Evolutionary conservation across 306 rosid genomes (phyloP), one percentile per base, ranked within the genome.

Genomic region (Styphnolobium japonicum): DNA sequence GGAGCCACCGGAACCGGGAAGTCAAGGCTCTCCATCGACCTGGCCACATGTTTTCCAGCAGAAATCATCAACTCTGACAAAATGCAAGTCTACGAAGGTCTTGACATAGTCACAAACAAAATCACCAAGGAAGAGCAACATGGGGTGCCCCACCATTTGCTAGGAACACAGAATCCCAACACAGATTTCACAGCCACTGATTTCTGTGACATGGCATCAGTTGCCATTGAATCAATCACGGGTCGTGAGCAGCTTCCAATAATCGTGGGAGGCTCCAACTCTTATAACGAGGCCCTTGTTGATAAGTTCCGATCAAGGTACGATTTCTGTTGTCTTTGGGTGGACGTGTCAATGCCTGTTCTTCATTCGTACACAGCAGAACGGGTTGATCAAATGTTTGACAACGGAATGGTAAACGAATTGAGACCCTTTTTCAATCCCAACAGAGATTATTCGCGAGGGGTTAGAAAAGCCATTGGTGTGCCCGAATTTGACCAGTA

Each of bases 1-100:
- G 97, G 97, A 2, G 92, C 95, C 7, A 92, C 97, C 0, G 97
- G 97, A 10, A 86, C 93, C 0, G 95, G 95, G 0, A 90, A 92
- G 53, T 89, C 97, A 0, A 74, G 88, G 80, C 80, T 92, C 0
- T 89, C 95, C 7, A 78, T 92, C 40, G 92, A 89, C 80, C 78
- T 92, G 0, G 97, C 95, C 12, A 68, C 79, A 6, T 67, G 6
- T 22, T 89, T 90, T 68, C 81, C 79, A 0, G 83, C 92, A 0
- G 96, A 92, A 75, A 79, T 92, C 80, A 87, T 92, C 6, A 92
- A 92, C 82, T 81, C 96, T 0, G 97, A 92, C 34, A 92, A 92
- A 86, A 90, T 92, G 67, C 97, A 92, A 87, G 86, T 80, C 2
- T 89, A 92, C 65, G 52, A 87, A 6, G 97, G 96, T 3, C 92